Base-by-base conservation (phyloP, 1,139 yeast genomes). In the Blastobotrys malaysiensis region DNA sequence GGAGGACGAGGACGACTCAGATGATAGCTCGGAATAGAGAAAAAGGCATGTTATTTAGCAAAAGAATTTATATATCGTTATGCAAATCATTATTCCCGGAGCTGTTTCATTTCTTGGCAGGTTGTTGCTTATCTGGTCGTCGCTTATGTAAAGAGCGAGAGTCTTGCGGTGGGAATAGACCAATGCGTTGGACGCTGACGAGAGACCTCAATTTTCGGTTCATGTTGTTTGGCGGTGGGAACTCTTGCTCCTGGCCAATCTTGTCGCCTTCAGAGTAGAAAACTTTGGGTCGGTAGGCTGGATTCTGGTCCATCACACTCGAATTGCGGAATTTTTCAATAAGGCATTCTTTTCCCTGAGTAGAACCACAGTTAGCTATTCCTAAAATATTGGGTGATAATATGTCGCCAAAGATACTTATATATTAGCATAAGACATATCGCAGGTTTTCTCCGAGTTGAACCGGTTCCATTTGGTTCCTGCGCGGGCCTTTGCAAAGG, bases 361-460 rank as follows among this genome's bases (percentile, higher is more conserved):
- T 66, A 61, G 52, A 50, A 18, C 24, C 51, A 50, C 45, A 49
- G 54, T 52, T 53, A 49, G 55, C n/a, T n/a, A n/a, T n/a, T n/a
- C n/a, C n/a, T 45, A 49, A 31, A 7, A 4, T 24, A 16, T 45
- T 9, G 19, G 13, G 20, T 9, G 20, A 22, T 19, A 55, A 57
- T 52, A 26, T 14, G 20, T 19, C 16, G 18, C 19, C 24, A 20
- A 20, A 39, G 24, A 45, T 48, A 62, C 69, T 53, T 67, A 65
- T 62, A 77, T 73, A 57, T 75, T 75, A 14, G 82, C 82, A 57
- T 76, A 79, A 7, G 78, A 75, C 49, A 78, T 64, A 54, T 77
- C 81, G 58, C 81, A 77, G 22, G 74, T 68, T 61, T 79, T 79
- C 45, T 75, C 79, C 0, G 81, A 77, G 57, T 75, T 75, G 63